phyloP scores from a whole-genome alignment of 164 flowering plant genomes.

The Chimonanthus salicifolius region DNA sequence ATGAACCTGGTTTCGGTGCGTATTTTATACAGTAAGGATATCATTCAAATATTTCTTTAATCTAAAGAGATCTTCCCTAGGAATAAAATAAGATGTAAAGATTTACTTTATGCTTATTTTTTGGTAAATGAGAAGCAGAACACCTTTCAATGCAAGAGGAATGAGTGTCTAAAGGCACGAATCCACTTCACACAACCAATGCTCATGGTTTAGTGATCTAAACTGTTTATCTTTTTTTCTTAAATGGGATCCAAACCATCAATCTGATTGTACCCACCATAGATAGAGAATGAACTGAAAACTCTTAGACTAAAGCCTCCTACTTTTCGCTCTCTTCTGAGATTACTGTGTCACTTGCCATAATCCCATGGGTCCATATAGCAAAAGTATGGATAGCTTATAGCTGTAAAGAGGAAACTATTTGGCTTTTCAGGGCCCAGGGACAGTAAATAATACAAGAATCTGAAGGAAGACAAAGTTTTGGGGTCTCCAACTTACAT shows the following conservation, averaged over 20 bases:
- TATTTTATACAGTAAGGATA: too few relatives aligned
- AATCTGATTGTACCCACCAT: neutral
- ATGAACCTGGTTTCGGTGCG: neutral
- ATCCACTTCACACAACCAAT: too few relatives aligned
- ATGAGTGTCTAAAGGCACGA: too few relatives aligned
- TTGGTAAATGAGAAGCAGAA: too few relatives aligned
- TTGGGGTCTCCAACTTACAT: neutral
- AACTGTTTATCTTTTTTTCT: too few relatives aligned
- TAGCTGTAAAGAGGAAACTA: neutral
- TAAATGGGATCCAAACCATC: neutral
- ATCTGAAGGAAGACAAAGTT: neutral
- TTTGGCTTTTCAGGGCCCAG: constrained; percentile 1
- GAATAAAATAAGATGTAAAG: neutral
- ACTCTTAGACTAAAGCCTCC: neutral
- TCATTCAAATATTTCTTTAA: too few relatives aligned
- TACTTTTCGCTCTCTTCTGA: neutral
- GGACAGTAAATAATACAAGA: neutral
- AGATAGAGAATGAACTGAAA: neutral
- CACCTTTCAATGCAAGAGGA: too few relatives aligned
- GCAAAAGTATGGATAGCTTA: neutral
- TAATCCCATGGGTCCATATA: neutral
- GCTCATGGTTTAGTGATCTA: neutral
- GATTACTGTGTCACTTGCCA: neutral
- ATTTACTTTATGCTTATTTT: neutral
- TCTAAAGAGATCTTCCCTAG: neutral